Percentiles rank a stretch among this genome's conserved stretches.
These are phyloP conservation scores for Allodekkera sacchari DNA, from an alignment of 805 yeast genomes.

Conservation along the genomic window DNA sequence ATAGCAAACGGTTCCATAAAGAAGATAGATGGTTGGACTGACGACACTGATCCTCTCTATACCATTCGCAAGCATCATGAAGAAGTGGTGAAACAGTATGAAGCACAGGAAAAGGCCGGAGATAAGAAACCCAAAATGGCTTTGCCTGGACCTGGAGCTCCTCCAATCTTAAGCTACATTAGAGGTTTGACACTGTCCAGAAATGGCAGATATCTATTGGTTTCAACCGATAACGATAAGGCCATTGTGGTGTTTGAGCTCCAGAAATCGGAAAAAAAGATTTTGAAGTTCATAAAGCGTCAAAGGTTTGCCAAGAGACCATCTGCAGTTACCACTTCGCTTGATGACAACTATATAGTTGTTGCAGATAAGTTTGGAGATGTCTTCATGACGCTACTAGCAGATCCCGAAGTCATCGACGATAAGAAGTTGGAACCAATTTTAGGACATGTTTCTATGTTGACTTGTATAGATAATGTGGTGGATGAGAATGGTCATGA, in stretches of 20 bases:
- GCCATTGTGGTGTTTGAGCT: conserved; percentile 56
- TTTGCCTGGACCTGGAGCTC: conserved; percentile 61
- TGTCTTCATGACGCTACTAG: conserved; percentile 57
- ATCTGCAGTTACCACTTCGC: conserved; percentile 60
- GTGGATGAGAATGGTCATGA: conserved; percentile 32
- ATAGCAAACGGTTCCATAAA: conserved; percentile 23
- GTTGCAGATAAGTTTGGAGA: conserved; percentile 97
- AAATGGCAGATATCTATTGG: conserved; percentile 48
- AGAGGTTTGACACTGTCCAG: conserved; percentile 51
- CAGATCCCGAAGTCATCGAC: conserved; percentile 25
- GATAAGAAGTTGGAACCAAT: conserved; percentile 54
- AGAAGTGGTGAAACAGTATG: conserved; percentile 27
- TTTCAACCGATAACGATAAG: conserved; percentile 78
- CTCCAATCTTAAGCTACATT: conserved; percentile 58
- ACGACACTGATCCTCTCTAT: conserved; percentile 41
- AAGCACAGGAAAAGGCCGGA: conserved; percentile 25
- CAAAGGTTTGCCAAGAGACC: conserved; percentile 89
- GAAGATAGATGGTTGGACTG: conserved; percentile 55
- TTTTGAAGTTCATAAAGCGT: conserved; percentile 49
- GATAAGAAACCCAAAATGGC: conserved; percentile 42
- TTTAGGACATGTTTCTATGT: conserved; percentile 94
- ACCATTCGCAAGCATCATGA: conserved; percentile 40
- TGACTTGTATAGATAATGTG: conserved; percentile 60
- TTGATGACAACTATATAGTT: conserved; percentile 42
- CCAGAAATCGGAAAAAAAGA: conserved; percentile 27